Percentiles rank a stretch among this genome's conserved stretches.
Evolutionary conservation across 257 asterid species (phyloP).

Genomic region (Primulina huaijiensis): DNA sequence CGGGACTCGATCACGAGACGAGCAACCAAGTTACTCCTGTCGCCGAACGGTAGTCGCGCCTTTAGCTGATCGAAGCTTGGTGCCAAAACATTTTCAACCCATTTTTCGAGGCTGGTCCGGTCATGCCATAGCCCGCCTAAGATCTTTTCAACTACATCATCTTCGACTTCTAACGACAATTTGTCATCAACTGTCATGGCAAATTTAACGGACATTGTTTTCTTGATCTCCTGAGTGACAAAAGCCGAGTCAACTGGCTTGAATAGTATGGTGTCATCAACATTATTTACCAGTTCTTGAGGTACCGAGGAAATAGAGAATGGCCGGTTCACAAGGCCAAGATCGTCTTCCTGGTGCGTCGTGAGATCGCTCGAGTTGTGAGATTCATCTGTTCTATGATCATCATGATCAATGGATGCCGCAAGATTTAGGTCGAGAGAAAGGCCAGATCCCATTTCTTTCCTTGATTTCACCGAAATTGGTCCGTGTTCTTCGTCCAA

Average conservation of each 20-base stretch:
- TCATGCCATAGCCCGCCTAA: conserved; percentile 48
- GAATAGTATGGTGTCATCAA: conserved; percentile 73
- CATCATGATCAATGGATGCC: conserved; percentile 32
- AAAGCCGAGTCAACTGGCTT: conserved; percentile 58
- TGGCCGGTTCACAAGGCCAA: conserved; percentile 34
- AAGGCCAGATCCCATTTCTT: conserved; percentile 40
- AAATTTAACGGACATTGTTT: conserved; percentile 58
- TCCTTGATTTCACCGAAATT: conserved; percentile 32
- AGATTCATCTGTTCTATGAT: conserved; percentile 62
- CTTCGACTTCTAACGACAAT: conserved; percentile 35
- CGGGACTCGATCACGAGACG: conserved; percentile 36
- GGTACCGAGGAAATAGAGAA: conserved; percentile 64
- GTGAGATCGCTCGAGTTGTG: conserved; percentile 78
- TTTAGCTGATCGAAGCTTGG: conserved; percentile 40
- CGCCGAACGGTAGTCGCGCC: conserved; percentile 23
- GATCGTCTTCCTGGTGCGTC: conserved; percentile 66
- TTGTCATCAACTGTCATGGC: conserved; percentile 28
- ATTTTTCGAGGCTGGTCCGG: conserved; percentile 33
- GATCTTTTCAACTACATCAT: conserved; percentile 33
- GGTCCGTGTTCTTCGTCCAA: conserved; percentile 38
- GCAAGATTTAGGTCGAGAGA: conserved; percentile 73
- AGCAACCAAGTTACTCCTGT: conserved; percentile 2
- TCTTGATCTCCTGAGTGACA: conserved; percentile 69
- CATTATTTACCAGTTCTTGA: conserved; percentile 54
- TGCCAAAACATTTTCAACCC: conserved; percentile 37